Conservation (phyloP, 306 rosid species). For the Glycine tomentella region DNA sequence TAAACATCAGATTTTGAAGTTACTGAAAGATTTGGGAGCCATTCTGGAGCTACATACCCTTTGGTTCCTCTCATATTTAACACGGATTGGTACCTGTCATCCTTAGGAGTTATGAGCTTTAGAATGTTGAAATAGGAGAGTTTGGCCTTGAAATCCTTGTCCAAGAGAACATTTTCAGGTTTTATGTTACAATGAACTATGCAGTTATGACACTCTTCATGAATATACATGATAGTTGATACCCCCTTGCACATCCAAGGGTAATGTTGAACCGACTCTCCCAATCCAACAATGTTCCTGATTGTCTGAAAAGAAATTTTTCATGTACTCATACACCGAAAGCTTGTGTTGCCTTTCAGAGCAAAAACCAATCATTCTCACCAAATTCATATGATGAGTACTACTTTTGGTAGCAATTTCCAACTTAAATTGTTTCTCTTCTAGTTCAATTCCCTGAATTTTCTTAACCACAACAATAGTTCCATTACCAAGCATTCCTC, state of each 20-base stretch:
- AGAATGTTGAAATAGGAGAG: conserved; percentile 72
- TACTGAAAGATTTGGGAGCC: conserved; percentile 63
- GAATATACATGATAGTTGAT: conserved; percentile 55
- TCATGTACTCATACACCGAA: too few species aligned
- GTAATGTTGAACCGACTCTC: conserved; percentile 58
- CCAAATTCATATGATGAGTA: too few species aligned
- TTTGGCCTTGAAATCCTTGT: conserved; percentile 64
- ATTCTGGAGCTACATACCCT: conserved; percentile 74
- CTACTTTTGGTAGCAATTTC: too few species aligned
- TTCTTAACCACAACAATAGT: too few species aligned
- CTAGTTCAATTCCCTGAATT: too few species aligned
- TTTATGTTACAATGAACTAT: conserved; percentile 64
- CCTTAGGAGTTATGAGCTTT: conserved; percentile 57
- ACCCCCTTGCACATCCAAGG: conserved; percentile 60
- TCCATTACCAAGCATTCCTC: too few species aligned
- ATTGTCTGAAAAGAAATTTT: too few species aligned
- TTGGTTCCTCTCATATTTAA: conserved; percentile 65
- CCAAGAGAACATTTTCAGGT: conserved; percentile 74
- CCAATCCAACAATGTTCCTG: conserved; percentile 62
- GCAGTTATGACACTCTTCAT: conserved; percentile 74
- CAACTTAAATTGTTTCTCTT: too few species aligned
- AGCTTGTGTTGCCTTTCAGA: too few species aligned
- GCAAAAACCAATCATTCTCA: too few species aligned
- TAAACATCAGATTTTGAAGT: conserved; percentile 11
- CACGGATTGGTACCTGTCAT: conserved; percentile 56